These are phyloP conservation scores for Jatropha multifida DNA, from an alignment of 441 rosid genomes.

Conservation along the genomic window DNA sequence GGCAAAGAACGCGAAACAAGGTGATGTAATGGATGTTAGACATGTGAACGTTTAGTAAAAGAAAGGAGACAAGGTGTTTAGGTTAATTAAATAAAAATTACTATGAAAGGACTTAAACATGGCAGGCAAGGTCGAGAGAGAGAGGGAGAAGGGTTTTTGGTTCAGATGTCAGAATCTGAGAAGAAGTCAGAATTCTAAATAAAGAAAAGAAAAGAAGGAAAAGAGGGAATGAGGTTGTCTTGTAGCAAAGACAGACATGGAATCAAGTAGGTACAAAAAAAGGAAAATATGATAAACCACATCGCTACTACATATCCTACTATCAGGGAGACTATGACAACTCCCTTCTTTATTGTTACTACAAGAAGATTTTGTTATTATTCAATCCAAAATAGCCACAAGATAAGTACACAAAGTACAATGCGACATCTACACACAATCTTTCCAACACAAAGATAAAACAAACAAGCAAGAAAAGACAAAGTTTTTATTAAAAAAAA, in stretches of 20 bases:
- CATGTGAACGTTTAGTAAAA: not conserved
- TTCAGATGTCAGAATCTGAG: slow-evolving; percentile 22
- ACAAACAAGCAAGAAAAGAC: slow-evolving; percentile 1
- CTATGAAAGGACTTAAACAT: not conserved
- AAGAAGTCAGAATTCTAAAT: slow-evolving; percentile 23
- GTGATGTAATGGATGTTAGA: not conserved
- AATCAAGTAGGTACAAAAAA: not conserved
- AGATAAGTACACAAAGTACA: slow-evolving; percentile 22
- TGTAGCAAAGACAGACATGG: slow-evolving; percentile 21
- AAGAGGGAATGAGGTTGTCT: slow-evolving; percentile 24
- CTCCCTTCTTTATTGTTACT: slow-evolving; percentile 7
- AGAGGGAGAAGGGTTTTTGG: not conserved
- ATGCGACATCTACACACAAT: slow-evolving; percentile 9
- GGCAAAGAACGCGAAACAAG: no score
- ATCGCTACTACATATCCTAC: slow-evolving; percentile 12
- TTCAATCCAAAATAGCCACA: not conserved
- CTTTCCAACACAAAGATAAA: slow-evolving; percentile 6
- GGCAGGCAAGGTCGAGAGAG: slow-evolving; percentile 3
- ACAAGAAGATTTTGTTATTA: slow-evolving; percentile 10
- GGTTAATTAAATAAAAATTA: no score
- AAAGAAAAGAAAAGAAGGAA: not conserved
- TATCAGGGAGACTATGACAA: slow-evolving; percentile 23
- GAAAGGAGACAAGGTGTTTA: not conserved
- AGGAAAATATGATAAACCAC: no score
- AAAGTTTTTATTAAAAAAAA: not conserved